Base-by-base conservation (phyloP, 805 yeast species). In the Nakazawaea anatomiae region DNA sequence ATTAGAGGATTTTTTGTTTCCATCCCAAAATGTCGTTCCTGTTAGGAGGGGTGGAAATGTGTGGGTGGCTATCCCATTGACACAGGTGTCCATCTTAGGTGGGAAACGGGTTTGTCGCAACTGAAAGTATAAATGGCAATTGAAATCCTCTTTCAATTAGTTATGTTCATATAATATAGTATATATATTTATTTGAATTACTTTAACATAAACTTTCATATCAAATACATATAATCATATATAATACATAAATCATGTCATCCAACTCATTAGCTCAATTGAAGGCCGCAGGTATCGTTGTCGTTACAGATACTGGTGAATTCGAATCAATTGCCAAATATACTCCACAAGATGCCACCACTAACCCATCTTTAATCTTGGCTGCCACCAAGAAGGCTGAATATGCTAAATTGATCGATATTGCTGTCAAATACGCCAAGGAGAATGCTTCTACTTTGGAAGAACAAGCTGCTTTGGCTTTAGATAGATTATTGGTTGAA, bases 301-400 rank as follows among this genome's bases (percentile, higher is more conserved):
- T 94, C 66, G 99, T 94, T 67, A 89, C 99, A 59, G 99, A 94
- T 78, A 90, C 98, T 56, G 99, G 99, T 76, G 99, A 94, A 73
- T 94, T 94, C 70, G 97, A 89, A 72, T 85, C 94, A 58, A 94
- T 94, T 69, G 97, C 97, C 68, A 89, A 91, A 74, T 94, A 87
- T 79, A 89, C 94, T 63, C 99, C 99, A 60, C 98, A 94, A 78
- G 99, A 94, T 73, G 96, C 99, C 60, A 94, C 99, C 62, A 94
- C 99, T 69, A 94, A 94, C 79, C 99, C 99, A 60, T 90, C 98
- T 42, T 79, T 94, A 76, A 92, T 94, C 65, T 77, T 94, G 63
- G 98, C 98, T 58, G 99, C 99, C 53, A 68, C 98, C 52, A 88
- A 86, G 74, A 88, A 90, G 76, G 72, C 90, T 42, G 90, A 86